These are phyloP conservation scores for Dalbergia cochinchinensis DNA, from an alignment of 306 rosid species.

Conservation along the genomic window DNA sequence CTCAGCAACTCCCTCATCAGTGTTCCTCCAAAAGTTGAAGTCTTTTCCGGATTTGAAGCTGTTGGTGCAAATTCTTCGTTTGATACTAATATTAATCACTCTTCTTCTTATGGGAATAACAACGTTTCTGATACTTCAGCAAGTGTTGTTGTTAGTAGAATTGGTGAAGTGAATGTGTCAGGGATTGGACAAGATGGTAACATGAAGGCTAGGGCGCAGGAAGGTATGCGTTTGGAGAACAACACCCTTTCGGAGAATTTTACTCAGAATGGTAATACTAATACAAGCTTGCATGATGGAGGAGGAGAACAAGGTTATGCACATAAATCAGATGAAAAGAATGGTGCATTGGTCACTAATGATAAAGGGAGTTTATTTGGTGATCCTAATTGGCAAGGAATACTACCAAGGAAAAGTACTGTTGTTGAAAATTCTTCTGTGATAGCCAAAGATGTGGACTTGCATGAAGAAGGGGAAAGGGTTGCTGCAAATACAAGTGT, in stretches of 20 bases:
- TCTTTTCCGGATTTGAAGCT: slow-evolving; percentile 47
- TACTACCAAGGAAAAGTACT: background rate
- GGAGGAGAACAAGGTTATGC: slow-evolving; percentile 34
- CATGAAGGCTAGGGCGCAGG: background rate
- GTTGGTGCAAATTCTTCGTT: slow-evolving; percentile 47
- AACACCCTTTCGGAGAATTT: slow-evolving; percentile 27
- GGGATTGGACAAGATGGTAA: background rate
- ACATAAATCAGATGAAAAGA: slow-evolving; percentile 18
- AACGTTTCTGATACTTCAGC: slow-evolving; percentile 15
- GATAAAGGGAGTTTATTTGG: background rate
- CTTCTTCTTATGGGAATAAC: background rate
- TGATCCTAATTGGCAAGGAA: slow-evolving; percentile 9
- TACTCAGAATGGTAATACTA: slow-evolving; percentile 30
- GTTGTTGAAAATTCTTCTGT: slow-evolving; percentile 27
- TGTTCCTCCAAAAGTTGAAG: slow-evolving; percentile 43
- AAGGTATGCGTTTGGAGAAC: slow-evolving; percentile 12
- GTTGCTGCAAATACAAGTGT: slow-evolving; percentile 30
- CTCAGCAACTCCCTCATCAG: slow-evolving; percentile 48
- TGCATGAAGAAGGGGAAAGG: slow-evolving; percentile 42
- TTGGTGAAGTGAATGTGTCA: slow-evolving; percentile 44
- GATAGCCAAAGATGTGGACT: slow-evolving; percentile 28
- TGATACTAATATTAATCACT: slow-evolving; percentile 33
- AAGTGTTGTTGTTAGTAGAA: slow-evolving; percentile 26
- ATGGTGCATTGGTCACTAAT: slow-evolving; percentile 3
- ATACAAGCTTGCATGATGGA: slow-evolving; percentile 42